phyloP scores from a whole-genome alignment of 192 early-diverging fungal species.

The Backusella tarrabulga region DNA sequence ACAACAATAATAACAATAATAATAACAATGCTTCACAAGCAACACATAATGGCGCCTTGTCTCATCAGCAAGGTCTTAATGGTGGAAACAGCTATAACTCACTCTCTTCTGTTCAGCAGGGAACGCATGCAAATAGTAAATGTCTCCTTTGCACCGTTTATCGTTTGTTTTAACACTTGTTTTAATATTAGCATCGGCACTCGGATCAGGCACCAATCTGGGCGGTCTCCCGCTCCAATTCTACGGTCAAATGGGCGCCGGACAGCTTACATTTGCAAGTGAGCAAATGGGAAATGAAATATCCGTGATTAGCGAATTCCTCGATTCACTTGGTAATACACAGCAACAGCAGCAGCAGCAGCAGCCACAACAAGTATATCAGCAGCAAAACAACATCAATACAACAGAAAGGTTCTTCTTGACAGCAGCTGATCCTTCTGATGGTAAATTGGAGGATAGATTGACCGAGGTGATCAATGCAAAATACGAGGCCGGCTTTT shows the following conservation, averaged over 20 bases:
- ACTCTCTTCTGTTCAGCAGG: not conserved
- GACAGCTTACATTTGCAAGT: conserved; percentile 73
- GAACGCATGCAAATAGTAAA: not conserved
- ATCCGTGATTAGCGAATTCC: conserved; percentile 68
- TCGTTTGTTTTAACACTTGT: not conserved
- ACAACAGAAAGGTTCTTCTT: conserved; percentile 79
- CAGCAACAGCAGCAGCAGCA: not conserved
- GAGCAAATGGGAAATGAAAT: conserved; percentile 82
- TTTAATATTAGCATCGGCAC: not conserved
- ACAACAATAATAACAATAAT: conserved; percentile 8
- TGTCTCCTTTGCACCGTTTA: too few relatives aligned
- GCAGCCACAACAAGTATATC: conserved; percentile 4
- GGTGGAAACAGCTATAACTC: not conserved
- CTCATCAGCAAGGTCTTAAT: conserved; percentile 10
- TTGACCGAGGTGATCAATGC: conserved; percentile 91
- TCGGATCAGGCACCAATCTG: conserved; percentile 25
- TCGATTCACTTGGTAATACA: conserved; percentile 47
- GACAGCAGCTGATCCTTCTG: conserved; percentile 89
- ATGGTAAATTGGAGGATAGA: conserved; percentile 84
- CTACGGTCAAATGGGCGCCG: conserved; percentile 39
- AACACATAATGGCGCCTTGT: not conserved
- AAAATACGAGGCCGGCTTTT: conserved; percentile 92
- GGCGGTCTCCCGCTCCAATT: conserved; percentile 32
- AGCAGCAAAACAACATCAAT: conserved; percentile 5
- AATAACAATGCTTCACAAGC: not conserved